Percentiles rank a stretch among this genome's conserved stretches.
Evolutionary conservation across 2,329 filamentous ascomycete genomes (phyloP).

Genomic region (Exophiala alcalophila): DNA sequence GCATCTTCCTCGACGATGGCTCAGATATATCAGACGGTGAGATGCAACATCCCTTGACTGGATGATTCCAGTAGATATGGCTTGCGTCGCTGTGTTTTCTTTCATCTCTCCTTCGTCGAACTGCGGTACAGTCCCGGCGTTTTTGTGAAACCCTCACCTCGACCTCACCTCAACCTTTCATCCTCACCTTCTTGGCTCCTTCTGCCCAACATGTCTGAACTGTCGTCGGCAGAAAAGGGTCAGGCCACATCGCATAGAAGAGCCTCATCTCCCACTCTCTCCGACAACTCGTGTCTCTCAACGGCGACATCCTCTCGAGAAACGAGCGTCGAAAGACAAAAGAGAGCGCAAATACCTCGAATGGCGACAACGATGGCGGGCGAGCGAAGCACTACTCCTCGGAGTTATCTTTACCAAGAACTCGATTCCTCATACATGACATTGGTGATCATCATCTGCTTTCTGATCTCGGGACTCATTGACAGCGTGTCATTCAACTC

Average conservation of each 20-base stretch:
- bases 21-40: too few relatives aligned
- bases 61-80: too few relatives aligned
- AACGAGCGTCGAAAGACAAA: slow-evolving; percentile 6
- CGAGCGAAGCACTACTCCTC: too few relatives aligned
- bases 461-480: slow-evolving; percentile 44
- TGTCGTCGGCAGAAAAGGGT: slow-evolving; percentile 6
- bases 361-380: slow-evolving; percentile 9
- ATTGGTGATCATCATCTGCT: slow-evolving; percentile 36
- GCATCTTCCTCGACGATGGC: too few relatives aligned
- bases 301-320: slow-evolving; percentile 2
- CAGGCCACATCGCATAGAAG: slow-evolving; percentile 2
- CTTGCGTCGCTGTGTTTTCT: too few relatives aligned
- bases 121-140: too few relatives aligned
- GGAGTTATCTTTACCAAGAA: slow-evolving; percentile 24
- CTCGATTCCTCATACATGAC: slow-evolving; percentile 26
- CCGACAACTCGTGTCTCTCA: slow-evolving; percentile 9
- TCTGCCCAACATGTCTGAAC: slow-evolving; percentile 8
- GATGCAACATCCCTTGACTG: too few relatives aligned
- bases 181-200: slow-evolving; percentile 3
- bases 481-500: slow-evolving; percentile 47
- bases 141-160: too few relatives aligned
- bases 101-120: too few relatives aligned
- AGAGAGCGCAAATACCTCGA: slow-evolving; percentile 4
- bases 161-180: too few relatives aligned
- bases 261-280: slow-evolving; percentile 17